Evolutionary conservation across 441 rosid genomes (phyloP).

Genomic region (Jatropha multifida): DNA sequence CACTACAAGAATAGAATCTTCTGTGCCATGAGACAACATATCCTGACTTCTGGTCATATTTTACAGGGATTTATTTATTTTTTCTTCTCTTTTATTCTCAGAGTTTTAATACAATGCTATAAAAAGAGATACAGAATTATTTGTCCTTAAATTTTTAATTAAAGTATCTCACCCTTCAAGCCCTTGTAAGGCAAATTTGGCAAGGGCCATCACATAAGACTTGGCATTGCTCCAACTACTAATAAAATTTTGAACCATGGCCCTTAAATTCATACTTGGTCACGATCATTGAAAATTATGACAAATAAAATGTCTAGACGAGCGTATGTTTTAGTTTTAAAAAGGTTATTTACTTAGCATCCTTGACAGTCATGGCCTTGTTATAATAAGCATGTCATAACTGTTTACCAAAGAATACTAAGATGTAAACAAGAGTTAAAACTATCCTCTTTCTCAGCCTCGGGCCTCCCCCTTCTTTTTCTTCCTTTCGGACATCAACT

Average conservation of each 20-base stretch:
- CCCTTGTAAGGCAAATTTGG: not conserved
- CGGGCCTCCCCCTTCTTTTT: slow-evolving; percentile 62
- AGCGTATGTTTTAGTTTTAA: not conserved
- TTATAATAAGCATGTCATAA: not conserved
- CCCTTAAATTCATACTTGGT: no score
- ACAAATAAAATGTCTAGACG: not conserved
- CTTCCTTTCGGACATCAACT: slow-evolving; percentile 71
- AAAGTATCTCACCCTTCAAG: no score
- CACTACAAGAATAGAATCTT: no score
- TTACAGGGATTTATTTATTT: no score
- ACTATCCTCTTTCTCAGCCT: slow-evolving; percentile 59
- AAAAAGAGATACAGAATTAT: not conserved
- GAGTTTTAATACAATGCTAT: no score
- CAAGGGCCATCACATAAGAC: not conserved
- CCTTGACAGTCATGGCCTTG: not conserved
- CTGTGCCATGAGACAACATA: no score
- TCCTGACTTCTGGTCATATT: no score
- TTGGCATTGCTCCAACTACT: not conserved
- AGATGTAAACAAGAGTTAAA: not conserved
- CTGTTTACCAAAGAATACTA: not conserved
- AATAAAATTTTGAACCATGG: no score
- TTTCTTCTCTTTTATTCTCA: not conserved
- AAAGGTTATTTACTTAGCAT: not conserved
- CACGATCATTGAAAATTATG: no score
- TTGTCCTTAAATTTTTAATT: no score